phyloP scores from a whole-genome alignment of 352 stramenopile species.

The Phytophthora quininea region DNA sequence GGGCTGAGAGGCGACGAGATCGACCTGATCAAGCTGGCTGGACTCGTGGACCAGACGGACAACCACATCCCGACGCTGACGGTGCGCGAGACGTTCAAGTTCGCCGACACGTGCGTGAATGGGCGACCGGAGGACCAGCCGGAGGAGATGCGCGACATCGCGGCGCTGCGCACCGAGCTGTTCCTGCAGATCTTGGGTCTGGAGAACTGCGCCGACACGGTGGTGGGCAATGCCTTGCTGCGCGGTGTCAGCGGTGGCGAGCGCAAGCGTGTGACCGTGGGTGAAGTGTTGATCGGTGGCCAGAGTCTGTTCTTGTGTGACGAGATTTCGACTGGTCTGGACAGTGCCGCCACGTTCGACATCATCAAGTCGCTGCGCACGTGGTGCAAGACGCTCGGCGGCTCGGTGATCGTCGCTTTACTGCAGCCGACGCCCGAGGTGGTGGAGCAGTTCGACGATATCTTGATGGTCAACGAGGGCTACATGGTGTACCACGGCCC shows the following conservation, averaged over 20 bases:
- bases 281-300: conserved; percentile 89
- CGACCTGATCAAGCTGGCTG: conserved; percentile 57
- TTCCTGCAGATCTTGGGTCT: conserved; percentile 85
- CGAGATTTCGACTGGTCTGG: conserved; percentile 94
- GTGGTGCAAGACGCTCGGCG: conserved; percentile 44
- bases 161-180: conserved; percentile 61
- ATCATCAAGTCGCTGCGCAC: conserved; percentile 77
- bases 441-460: conserved; percentile 94
- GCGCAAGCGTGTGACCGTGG: conserved; percentile 86
- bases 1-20: conserved; percentile 44
- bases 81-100: conserved; percentile 94
- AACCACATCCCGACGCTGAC: conserved; percentile 89
- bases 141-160: conserved; percentile 68
- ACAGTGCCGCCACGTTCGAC: conserved; percentile 88
- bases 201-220: conserved; percentile 90
- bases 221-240: conserved; percentile 86
- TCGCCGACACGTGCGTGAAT: conserved; percentile 91
- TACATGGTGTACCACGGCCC: conserved; percentile 92
- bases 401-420: conserved; percentile 43
- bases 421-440: conserved; percentile 90
- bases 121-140: conserved; percentile 47
- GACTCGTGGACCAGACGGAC: conserved; percentile 73
- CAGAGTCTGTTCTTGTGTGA: conserved; percentile 88
- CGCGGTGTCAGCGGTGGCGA: conserved; percentile 91
- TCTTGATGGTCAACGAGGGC: conserved; percentile 93